Conservation (phyloP, 495 filamentous ascomycete genomes). For the Podospora fimiseda region DNA sequence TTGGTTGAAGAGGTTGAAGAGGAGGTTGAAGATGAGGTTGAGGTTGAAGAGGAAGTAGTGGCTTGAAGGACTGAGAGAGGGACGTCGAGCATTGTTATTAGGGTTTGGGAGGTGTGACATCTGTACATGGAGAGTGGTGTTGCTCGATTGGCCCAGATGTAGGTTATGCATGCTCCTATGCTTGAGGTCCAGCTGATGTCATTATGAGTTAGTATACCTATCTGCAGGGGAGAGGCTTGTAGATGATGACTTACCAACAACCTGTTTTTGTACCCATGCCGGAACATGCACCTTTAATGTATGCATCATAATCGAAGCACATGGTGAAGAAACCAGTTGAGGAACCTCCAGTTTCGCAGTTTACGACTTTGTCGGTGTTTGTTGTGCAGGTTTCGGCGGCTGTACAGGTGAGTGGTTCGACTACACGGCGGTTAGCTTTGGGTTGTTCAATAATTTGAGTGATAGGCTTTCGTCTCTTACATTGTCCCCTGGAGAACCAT, state of each 20-base stretch:
- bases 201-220: background rate
- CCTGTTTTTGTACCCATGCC: slow-evolving; percentile 22
- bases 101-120: slow-evolving; percentile 19
- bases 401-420: slow-evolving; percentile 20
- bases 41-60: background rate
- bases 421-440: slow-evolving; percentile 12
- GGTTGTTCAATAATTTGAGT: no score
- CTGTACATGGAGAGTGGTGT: slow-evolving; percentile 30
- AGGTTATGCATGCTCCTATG: slow-evolving; percentile 29
- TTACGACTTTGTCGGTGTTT: slow-evolving; percentile 27
- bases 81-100: slow-evolving; percentile 27
- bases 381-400: slow-evolving; percentile 21
- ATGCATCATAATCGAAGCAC: slow-evolving; percentile 33
- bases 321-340: slow-evolving; percentile 23
- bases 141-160: slow-evolving; percentile 27
- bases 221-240: background rate
- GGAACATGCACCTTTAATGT: slow-evolving; percentile 16
- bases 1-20: background rate
- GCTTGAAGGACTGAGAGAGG: slow-evolving; percentile 22
- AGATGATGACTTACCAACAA: slow-evolving; percentile 31
- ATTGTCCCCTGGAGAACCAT: slow-evolving; percentile 22
- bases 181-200: slow-evolving; percentile 1
- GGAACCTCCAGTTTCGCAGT: slow-evolving; percentile 19
- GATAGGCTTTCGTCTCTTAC: no score
- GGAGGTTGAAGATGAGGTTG: background rate